These are phyloP conservation scores for Parastagonospora nodorum DNA, from an alignment of 2,329 filamentous ascomycete genomes.

Conservation along the genomic window DNA sequence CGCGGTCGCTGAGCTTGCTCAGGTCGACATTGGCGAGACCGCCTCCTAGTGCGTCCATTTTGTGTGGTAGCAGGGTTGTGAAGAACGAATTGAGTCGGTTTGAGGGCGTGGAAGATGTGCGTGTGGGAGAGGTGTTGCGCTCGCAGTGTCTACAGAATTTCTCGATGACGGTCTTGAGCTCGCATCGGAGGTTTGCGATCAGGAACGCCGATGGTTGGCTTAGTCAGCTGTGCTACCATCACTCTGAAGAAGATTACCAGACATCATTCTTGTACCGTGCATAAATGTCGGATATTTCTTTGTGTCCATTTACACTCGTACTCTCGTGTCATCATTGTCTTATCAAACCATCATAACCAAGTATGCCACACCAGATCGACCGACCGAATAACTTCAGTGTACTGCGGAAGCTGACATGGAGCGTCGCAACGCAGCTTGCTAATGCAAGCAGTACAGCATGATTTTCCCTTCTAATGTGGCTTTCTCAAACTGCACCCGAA, in stretches of 20 bases:
- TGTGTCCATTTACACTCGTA: too few species aligned
- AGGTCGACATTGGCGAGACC: constrained; percentile 64
- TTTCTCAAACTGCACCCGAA: too few species aligned
- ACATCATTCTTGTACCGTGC: too few species aligned
- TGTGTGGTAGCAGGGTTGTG: background rate
- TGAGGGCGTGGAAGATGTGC: background rate
- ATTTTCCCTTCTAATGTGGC: too few species aligned
- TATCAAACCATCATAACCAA: too few species aligned
- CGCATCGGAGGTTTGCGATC: constrained; percentile 5
- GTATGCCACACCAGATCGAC: too few species aligned
- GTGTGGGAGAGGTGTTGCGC: background rate
- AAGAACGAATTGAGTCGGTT: background rate
- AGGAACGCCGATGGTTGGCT: constrained; percentile 5
- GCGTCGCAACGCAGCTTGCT: too few species aligned
- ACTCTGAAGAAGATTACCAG: background rate
- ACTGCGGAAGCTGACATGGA: too few species aligned
- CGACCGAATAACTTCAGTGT: too few species aligned
- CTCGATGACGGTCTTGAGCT: constrained; percentile 3
- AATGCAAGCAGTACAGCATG: too few species aligned
- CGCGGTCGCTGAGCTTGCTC: constrained; percentile 75
- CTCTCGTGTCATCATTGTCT: too few species aligned
- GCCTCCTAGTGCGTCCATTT: constrained; percentile 47
- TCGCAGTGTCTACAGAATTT: constrained; percentile 2
- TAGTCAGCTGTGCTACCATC: constrained; percentile 3
- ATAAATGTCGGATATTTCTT: too few species aligned